These are phyloP conservation scores for Umbelopsis sp. DNA, from an alignment of 192 early-diverging fungal genomes.

Conservation along the genomic window DNA sequence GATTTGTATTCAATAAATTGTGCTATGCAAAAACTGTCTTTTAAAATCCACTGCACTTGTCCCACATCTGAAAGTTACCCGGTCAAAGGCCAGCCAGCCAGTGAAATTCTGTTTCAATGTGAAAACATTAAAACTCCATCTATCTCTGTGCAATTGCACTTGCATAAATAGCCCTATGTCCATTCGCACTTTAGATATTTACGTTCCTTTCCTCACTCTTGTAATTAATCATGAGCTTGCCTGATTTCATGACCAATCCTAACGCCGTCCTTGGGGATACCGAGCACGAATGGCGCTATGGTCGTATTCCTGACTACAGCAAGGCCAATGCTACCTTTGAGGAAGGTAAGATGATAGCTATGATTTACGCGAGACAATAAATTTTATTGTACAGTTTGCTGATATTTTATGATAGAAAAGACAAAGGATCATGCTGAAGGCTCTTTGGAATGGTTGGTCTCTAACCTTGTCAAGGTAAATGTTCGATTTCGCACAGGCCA, in stretches of 20 bases:
- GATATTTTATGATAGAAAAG: conserved; percentile 24
- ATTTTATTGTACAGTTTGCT: not conserved
- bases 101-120: not conserved
- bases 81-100: not conserved
- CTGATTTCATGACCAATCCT: conserved; percentile 50
- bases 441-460: conserved; percentile 41
- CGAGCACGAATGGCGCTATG: conserved; percentile 45
- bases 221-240: conserved; percentile 30
- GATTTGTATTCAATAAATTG: too few species aligned
- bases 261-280: conserved; percentile 47
- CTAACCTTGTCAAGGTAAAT: conserved; percentile 46
- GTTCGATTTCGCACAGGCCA: not conserved
- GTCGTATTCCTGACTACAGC: conserved; percentile 42
- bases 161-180: not conserved
- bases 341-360: conserved; percentile 15
- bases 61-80: not conserved
- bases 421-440: conserved; percentile 39
- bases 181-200: not conserved
- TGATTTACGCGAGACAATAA: too few species aligned
- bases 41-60: not conserved
- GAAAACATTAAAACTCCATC: not conserved
- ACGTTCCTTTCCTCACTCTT: not conserved
- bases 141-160: not conserved
- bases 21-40: too few species aligned
- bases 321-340: conserved; percentile 47